phyloP scores from a whole-genome alignment of 345 rosid species.

The Lepidium aucheri region DNA sequence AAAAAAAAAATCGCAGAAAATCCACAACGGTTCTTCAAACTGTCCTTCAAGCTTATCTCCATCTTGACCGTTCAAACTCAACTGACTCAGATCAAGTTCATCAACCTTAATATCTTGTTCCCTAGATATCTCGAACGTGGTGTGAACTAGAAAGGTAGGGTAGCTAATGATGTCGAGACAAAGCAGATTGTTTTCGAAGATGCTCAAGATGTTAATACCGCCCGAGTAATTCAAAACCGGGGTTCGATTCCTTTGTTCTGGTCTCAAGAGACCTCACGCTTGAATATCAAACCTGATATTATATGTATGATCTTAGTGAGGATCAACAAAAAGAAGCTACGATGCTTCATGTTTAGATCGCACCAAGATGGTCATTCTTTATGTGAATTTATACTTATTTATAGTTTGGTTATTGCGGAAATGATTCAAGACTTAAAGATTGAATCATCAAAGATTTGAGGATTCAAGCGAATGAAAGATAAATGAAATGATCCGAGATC shows the following conservation, averaged over 20 bases:
- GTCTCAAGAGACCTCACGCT: conserved; percentile 92
- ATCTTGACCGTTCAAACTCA: conserved; percentile 25
- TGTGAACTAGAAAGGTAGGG: conserved; percentile 89
- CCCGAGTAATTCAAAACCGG: conserved; percentile 75
- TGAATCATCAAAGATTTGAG: no score
- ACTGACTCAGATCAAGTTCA: conserved; percentile 23
- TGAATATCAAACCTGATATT: conserved; percentile 84
- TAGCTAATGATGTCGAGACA: conserved; percentile 99
- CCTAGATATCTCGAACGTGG: conserved; percentile 82
- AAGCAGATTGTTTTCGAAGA: conserved; percentile 88
- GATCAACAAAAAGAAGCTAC: no score
- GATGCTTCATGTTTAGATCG: no score
- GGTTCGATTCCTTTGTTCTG: conserved; percentile 97
- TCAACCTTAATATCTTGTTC: conserved; percentile 12
- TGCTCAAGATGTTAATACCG: conserved; percentile 47
- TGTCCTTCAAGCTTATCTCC: conserved; percentile 48
- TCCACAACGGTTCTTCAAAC: conserved; percentile 69
- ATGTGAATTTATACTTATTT: no score
- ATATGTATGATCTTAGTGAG: conserved; percentile 62
- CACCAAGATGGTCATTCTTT: no score
- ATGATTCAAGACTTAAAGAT: no score
- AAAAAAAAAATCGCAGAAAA: conserved; percentile 51
- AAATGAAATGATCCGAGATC: no score
- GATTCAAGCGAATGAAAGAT: no score
- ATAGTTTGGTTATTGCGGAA: no score